Evolutionary conservation across 345 rosid species (phyloP).

Genomic region (Citrus sp.): DNA sequence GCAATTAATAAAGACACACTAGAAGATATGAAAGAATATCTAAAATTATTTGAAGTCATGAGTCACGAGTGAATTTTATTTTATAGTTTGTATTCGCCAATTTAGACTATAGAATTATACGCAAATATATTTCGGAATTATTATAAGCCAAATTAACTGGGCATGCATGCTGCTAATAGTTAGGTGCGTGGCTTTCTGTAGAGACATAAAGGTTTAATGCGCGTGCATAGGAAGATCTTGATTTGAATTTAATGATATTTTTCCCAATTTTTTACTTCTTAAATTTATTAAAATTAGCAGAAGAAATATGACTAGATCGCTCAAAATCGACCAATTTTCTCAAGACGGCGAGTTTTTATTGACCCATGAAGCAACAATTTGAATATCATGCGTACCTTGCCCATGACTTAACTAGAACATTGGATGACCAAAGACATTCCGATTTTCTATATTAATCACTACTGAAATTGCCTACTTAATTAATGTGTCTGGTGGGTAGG

Average conservation of each 20-base stretch:
- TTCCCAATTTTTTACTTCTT: background rate
- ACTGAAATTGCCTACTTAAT: too few species aligned
- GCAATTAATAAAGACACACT: background rate
- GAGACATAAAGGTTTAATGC: background rate
- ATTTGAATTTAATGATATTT: background rate
- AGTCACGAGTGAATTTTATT: background rate
- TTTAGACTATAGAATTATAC: background rate
- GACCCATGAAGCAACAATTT: background rate
- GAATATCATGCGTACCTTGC: background rate
- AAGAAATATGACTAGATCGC: background rate
- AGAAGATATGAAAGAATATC: background rate
- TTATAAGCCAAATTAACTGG: background rate
- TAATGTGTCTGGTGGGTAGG: background rate
- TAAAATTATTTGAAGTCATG: background rate
- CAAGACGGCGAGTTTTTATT: background rate
- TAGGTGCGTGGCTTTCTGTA: background rate
- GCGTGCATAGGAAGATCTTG: background rate
- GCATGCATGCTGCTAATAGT: background rate
- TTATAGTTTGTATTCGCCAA: background rate
- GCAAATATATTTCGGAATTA: background rate
- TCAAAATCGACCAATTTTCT: background rate
- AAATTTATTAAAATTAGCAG: background rate
- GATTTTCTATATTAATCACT: too few species aligned
- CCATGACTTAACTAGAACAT: background rate
- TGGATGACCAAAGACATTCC: background rate